Evolutionary conservation across 2,329 filamentous ascomycete species (phyloP), one percentile per base, ranked within the genome.

Genomic region (Waltergamsia citrina): DNA sequence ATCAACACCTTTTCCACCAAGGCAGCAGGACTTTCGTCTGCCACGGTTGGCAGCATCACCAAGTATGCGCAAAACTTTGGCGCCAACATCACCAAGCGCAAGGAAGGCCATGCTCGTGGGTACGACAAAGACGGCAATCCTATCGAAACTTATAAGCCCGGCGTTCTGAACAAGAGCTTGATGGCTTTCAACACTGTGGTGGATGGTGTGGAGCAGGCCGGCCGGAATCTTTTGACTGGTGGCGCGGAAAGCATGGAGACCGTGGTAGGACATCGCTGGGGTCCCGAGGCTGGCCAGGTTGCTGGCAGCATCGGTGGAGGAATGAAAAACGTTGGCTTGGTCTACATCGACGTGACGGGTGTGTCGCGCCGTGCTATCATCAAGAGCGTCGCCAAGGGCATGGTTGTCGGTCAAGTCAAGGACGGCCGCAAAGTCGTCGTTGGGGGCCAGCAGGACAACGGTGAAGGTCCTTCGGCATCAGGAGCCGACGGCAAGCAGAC

Each of bases 151-250:
- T 93, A 92, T 62, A 94, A 94, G 60, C 90, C 92, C 0, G 90
- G 92, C 5, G 63, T 98, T 20, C 62, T 98, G 44, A 98, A 98
- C 63, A 95, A 94, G 69, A 87, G 81, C 41, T 67, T 98, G 64
- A 96, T 98, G 65, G 92, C 92, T 0, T 96, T 96, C 56, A 86
- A 83, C 25, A 98, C 92, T 0, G 76, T 98, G 29, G 85, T 87
- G 17, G 92, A 98, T 49, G 92, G 92, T 24, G 83, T 96, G 38
- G 88, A 94, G 45, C 81, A 94, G 45, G 83, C 85, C 2, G 84
- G 86, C 2, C 81, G 81, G 34, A 84, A 77, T 41, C 64, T 98
- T 20, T 68, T 98, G 20, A 74, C 72, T 5, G 79, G 80, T 8
- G 76, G 81, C 3, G 81, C 85, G 4, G 69, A 71, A 2, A 87